Evolutionary conservation across 768 basidiomycete genomes (phyloP).

Genomic region (Leccinum aurantiacum): DNA sequence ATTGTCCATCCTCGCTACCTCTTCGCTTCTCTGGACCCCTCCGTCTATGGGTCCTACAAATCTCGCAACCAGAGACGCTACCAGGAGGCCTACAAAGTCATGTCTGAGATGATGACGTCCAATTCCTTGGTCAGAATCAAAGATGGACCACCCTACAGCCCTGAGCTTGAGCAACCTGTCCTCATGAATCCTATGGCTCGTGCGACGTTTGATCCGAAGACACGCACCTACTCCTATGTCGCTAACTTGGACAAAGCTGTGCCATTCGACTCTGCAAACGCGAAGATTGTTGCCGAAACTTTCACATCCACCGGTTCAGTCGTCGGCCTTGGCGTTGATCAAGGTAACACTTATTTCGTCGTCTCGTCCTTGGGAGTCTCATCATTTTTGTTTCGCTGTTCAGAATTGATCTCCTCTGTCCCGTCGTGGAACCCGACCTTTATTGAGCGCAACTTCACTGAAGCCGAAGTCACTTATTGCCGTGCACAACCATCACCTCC

Average conservation of each 20-base stretch:
- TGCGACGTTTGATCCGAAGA: slow-evolving; percentile 78
- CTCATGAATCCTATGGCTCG: slow-evolving; percentile 92
- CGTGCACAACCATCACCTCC: slow-evolving; percentile 77
- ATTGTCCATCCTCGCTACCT: slow-evolving; percentile 90
- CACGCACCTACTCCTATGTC: slow-evolving; percentile 81
- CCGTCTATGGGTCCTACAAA: slow-evolving; percentile 77
- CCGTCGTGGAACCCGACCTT: slow-evolving; percentile 89
- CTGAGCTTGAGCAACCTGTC: slow-evolving; percentile 83
- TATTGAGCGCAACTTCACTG: slow-evolving; percentile 90
- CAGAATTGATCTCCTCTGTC: slow-evolving; percentile 90
- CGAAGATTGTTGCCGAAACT: slow-evolving; percentile 54
- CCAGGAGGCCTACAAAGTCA: slow-evolving; percentile 77
- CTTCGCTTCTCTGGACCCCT: slow-evolving; percentile 78
- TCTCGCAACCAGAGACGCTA: slow-evolving; percentile 63
- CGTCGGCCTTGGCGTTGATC: slow-evolving; percentile 85
- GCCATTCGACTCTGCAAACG: slow-evolving; percentile 65
- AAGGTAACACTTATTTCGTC: slow-evolving; percentile 52
- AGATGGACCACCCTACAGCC: slow-evolving; percentile 84
- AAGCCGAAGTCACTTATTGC: slow-evolving; percentile 85
- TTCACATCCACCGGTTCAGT: slow-evolving; percentile 41
- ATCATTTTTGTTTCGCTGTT: neutral
- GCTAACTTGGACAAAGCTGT: slow-evolving; percentile 55
- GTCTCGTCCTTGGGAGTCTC: neutral
- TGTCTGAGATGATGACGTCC: slow-evolving; percentile 95
- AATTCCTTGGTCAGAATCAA: slow-evolving; percentile 94